Evolutionary conservation across 2,329 filamentous ascomycete genomes (phyloP).

Genomic region (Aspergillus sp.): DNA sequence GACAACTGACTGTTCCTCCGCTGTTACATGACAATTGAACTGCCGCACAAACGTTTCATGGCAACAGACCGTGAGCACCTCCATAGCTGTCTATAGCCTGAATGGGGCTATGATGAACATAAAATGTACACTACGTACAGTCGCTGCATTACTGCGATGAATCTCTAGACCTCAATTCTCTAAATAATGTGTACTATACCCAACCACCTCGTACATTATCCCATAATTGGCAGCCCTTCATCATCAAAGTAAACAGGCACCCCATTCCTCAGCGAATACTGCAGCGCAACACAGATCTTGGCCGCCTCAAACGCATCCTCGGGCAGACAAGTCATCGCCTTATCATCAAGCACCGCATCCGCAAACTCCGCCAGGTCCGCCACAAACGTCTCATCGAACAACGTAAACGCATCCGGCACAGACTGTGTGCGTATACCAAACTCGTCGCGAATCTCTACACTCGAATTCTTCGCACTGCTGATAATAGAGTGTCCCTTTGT

Average conservation of each 20-base stretch:
- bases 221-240: constrained; percentile 13
- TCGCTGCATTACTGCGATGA: no score
- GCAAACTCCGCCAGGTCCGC: constrained; percentile 15
- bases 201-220: neutral
- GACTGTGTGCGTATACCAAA: constrained; percentile 5
- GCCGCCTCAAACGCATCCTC: constrained; percentile 18
- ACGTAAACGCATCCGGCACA: constrained; percentile 11
- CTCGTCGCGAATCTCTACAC: constrained; percentile 10
- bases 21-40: no score
- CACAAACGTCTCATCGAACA: constrained; percentile 14
- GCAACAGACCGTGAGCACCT: no score
- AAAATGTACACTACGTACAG: no score
- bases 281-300: constrained; percentile 13
- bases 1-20: no score
- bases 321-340: constrained; percentile 7
- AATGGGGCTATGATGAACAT: no score
- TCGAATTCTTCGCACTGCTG: neutral
- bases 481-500: constrained; percentile 36
- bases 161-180: no score
- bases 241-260: constrained; percentile 19
- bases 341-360: constrained; percentile 8
- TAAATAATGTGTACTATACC: no score
- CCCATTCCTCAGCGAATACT: constrained; percentile 15
- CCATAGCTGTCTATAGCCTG: no score
- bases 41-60: no score